Evolutionary conservation across 345 rosid species (phyloP).

Genomic region (Eutrema yunnanense): DNA sequence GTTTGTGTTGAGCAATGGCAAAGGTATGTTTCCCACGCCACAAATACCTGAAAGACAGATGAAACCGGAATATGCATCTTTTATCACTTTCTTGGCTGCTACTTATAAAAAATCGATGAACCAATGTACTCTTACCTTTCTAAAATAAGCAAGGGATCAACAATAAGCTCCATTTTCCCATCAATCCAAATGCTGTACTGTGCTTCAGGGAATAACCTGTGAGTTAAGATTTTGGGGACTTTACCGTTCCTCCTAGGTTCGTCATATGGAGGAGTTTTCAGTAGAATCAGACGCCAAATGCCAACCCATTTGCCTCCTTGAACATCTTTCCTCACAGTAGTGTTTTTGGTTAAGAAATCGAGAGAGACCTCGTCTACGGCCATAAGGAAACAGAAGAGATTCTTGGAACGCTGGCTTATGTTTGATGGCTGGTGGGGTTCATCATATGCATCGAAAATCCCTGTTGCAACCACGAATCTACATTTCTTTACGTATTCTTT

Average conservation of each 20-base stretch:
- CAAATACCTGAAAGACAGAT: constrained; percentile 50
- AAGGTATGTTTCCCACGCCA: constrained; percentile 91
- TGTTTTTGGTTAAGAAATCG: constrained; percentile 53
- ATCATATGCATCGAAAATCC: constrained; percentile 93
- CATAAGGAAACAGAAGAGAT: constrained; percentile 90
- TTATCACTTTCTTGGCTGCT: not conserved
- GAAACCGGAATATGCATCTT: constrained; percentile 6
- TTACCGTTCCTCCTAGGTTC: constrained; percentile 97
- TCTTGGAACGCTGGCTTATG: constrained; percentile 63
- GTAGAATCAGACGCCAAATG: constrained; percentile 84
- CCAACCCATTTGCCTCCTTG: constrained; percentile 85
- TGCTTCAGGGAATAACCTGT: constrained; percentile 89
- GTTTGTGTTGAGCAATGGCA: constrained; percentile 95
- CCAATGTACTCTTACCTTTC: constrained; percentile 55
- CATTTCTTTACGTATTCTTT: constrained; percentile 65
- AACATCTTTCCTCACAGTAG: constrained; percentile 57
- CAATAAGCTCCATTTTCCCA: constrained; percentile 96
- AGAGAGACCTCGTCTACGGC: constrained; percentile 82
- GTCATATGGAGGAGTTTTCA: constrained; percentile 81
- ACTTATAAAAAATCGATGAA: not conserved
- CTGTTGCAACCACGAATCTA: constrained; percentile 86
- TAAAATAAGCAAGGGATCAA: constrained; percentile 78
- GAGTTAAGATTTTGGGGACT: constrained; percentile 94
- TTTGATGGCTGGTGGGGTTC: constrained; percentile 85
- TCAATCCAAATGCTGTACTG: constrained; percentile 98